Evolutionary conservation across 2,329 filamentous ascomycete genomes (phyloP).

Genomic region (Ceratocystis colombiana): DNA sequence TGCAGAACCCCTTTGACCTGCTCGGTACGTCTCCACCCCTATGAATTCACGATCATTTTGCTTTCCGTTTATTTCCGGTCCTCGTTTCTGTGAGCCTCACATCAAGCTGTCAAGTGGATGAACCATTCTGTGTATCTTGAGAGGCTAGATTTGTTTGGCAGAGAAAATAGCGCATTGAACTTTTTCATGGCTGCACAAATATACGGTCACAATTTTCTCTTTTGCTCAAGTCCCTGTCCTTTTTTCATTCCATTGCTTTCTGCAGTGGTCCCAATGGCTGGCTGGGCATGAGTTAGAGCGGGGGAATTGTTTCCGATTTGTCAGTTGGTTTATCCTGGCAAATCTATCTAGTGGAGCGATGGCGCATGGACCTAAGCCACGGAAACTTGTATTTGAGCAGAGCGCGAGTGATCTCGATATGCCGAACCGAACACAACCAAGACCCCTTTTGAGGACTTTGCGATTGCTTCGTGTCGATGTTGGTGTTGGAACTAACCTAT

Average conservation of each 20-base stretch:
- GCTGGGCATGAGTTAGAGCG: background rate
- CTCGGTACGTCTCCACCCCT: conserved; percentile 60
- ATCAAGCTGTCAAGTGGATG: too few relatives aligned
- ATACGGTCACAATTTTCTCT: too few relatives aligned
- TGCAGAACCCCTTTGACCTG: conserved; percentile 91
- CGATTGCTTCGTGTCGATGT: too few relatives aligned
- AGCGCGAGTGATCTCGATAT: background rate
- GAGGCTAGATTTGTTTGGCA: too few relatives aligned
- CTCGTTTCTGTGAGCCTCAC: too few relatives aligned
- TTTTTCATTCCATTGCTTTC: background rate
- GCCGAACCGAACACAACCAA: background rate
- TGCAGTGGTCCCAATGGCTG: background rate
- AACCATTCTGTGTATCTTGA: too few relatives aligned
- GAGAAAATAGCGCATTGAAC: too few relatives aligned
- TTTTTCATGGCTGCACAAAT: too few relatives aligned
- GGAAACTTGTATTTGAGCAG: background rate
- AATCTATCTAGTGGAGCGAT: background rate
- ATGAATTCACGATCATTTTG: conserved; percentile 1
- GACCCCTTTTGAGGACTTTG: background rate
- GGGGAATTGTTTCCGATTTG: background rate
- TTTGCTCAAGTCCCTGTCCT: too few relatives aligned
- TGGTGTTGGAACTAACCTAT: conserved; percentile 12
- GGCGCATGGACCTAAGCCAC: background rate
- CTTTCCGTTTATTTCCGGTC: background rate
- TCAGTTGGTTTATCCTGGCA: background rate